Evolutionary conservation across 495 filamentous ascomycete genomes (phyloP), one percentile per base, ranked within the genome.

Genomic region (Annulohypoxylon moriforme): DNA sequence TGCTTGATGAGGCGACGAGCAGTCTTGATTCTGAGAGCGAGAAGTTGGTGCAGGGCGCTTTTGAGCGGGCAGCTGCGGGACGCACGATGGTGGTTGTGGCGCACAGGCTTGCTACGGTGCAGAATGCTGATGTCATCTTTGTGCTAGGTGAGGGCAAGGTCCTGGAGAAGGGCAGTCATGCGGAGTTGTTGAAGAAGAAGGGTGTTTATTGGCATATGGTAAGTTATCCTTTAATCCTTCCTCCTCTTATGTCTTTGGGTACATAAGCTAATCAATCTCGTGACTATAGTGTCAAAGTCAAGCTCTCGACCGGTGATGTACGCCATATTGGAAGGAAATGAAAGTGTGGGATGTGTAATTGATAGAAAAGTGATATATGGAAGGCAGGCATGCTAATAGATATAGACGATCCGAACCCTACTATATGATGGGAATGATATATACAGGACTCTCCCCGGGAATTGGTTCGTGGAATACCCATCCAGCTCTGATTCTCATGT

Each of bases 1-100:
- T 97, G 38, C 85, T 97, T 11, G 93, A 97, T 75, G 93, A 97
- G 79, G 91, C 93, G 0, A 96, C 93, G 0, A 89, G 86, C 49
- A 89, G 89, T 22, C 81, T 96, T 34, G 93, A 97, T 71, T 89
- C 89, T 9, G 89, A 94, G 81, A 89, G 86, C 31, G 93, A 97
- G 82, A 86, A 86, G 72, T 81, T 92, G 24, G 85, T 96, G 49
- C 91, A 95, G 80, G 84, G 86, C 40, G 92, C 91, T 7, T 84
- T 96, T 64, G 90, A 91, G 69, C 84, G 86, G 72, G 89, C 90
- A 0, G 86, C 88, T 1, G 78, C 80, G 59, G 87, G 86, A 11
- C 81, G 91, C 61, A 96, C 91, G 0, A 92, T 92, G 60, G 85
- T 96, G 40, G 93, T 90, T 0, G 92, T 96, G 31, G 93, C 93